phyloP scores from a whole-genome alignment of 306 rosid species.

The Fagus crenata region DNA sequence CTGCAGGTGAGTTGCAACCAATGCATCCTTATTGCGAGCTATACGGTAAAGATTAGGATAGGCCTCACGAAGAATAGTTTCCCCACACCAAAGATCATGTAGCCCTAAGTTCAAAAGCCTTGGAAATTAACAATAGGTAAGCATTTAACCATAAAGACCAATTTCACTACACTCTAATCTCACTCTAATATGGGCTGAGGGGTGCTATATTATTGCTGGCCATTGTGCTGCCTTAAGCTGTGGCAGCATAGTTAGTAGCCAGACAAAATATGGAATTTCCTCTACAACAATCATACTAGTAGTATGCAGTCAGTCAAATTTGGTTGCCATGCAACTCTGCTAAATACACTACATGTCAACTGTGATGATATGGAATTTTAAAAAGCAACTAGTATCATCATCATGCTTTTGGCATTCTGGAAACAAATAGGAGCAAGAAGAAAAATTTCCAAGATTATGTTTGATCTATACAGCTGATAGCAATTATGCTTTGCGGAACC shows the following conservation, averaged over 20 bases:
- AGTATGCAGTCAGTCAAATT: conserved; percentile 18
- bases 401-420: neutral
- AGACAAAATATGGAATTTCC: neutral
- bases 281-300: neutral
- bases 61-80: no score
- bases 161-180: conserved; percentile 2
- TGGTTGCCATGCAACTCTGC: neutral
- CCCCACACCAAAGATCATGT: no score
- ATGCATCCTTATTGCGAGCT: no score
- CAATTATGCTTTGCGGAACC: conserved; percentile 70
- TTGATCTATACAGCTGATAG: conserved; percentile 62
- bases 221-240: neutral
- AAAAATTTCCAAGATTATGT: conserved; percentile 20
- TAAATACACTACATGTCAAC: conserved; percentile 6
- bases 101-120: neutral
- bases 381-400: neutral
- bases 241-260: conserved; percentile 6
- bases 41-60: no score
- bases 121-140: neutral
- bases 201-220: neutral
- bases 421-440: neutral
- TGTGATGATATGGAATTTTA: conserved; percentile 1
- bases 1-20: no score
- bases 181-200: neutral
- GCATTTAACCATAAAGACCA: neutral